A percentile compares a stretch with the other conserved stretches of the same genome.
phyloP scores from a whole-genome alignment of 495 filamentous ascomycete species.

The Tetracladium marchalianum region DNA sequence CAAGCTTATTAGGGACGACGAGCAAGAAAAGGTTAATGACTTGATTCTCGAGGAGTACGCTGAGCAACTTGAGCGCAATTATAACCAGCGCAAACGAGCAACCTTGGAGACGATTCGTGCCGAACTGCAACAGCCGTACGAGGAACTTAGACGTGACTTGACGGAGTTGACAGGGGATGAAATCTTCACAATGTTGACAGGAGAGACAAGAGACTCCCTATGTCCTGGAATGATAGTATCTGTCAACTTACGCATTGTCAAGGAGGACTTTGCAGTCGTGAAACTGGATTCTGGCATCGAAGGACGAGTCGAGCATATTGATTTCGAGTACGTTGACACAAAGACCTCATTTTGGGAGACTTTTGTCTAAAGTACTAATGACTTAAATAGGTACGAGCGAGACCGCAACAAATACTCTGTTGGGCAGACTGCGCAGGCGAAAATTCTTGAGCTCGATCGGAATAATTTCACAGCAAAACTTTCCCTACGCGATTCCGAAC shows the following conservation, averaged over 20 bases:
- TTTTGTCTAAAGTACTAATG: no score
- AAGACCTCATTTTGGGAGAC: constrained; percentile 49
- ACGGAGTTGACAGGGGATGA: constrained; percentile 61
- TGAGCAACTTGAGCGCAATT: constrained; percentile 85
- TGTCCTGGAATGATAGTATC: constrained; percentile 84
- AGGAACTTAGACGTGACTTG: constrained; percentile 83
- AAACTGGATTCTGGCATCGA: constrained; percentile 92
- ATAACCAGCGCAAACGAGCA: constrained; percentile 88
- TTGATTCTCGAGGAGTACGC: constrained; percentile 94
- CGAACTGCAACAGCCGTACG: constrained; percentile 84
- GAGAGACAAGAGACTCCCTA: constrained; percentile 78
- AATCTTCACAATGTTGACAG: constrained; percentile 94
- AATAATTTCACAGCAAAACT: constrained; percentile 73
- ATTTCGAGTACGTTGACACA: not conserved
- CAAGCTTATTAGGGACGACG: constrained; percentile 81
- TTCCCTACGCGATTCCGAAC: constrained; percentile 68
- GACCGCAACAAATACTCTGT: constrained; percentile 47
- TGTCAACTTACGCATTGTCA: constrained; percentile 77
- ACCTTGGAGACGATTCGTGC: constrained; percentile 94
- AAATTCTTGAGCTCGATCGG: constrained; percentile 75
- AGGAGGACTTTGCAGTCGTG: constrained; percentile 83
- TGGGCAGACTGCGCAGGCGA: constrained; percentile 79
- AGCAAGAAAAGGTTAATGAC: constrained; percentile 91
- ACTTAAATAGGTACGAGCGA: constrained; percentile 19
- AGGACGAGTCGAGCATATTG: constrained; percentile 53